Base-by-base conservation (phyloP, 139 green algal species). In the Asterochloris erici region DNA sequence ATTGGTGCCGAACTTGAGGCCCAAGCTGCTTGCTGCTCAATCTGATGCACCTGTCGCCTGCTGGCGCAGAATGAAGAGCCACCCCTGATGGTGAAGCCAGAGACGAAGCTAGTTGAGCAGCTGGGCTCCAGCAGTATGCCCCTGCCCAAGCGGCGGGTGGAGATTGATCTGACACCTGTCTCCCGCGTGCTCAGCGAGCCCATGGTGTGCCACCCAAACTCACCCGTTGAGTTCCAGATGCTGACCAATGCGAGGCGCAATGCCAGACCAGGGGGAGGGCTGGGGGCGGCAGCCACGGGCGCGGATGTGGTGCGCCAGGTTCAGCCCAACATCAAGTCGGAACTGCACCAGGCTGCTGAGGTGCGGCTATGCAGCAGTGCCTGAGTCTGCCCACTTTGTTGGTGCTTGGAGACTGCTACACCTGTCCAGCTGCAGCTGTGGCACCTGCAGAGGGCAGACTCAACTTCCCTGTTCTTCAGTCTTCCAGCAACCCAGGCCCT, bases 131-230 rank as follows among this genome's bases (percentile, higher is more conserved):
- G 87, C 66, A 74, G 9, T 12, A 68, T 74, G 1, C 73, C 77
- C 62, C 81, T 92, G 28, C 90, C 88, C 0, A 29, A 61, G 47
- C 87, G 92, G 21, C 79, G 85, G 17, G 62, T 76, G 13, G 87
- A 91, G 73, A 87, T 91, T 11, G 93, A 95, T 76, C 92, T 94
- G 64, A 89, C 87, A 28, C 73, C 79, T 14, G 85, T 89, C 28
- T 94, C 89, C 27, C 90, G 81, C 9, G 90, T 95, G 74, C 87
- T 95, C 63, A 70, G 66, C 38, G 66, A 88, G 69, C 79, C 84
- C 16, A 74, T 92, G 9, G 74, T 83, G 60, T 95, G 90, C 79
- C 84, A 89, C 74, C 76, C 66, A 26, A 93, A 90, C 29, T 74
- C 87, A 11, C 86, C 86, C 21, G 21, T 81, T 54, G 84, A 86